phyloP scores from a whole-genome alignment of 2,329 filamentous ascomycete genomes.

The Neospermospora avenae region DNA sequence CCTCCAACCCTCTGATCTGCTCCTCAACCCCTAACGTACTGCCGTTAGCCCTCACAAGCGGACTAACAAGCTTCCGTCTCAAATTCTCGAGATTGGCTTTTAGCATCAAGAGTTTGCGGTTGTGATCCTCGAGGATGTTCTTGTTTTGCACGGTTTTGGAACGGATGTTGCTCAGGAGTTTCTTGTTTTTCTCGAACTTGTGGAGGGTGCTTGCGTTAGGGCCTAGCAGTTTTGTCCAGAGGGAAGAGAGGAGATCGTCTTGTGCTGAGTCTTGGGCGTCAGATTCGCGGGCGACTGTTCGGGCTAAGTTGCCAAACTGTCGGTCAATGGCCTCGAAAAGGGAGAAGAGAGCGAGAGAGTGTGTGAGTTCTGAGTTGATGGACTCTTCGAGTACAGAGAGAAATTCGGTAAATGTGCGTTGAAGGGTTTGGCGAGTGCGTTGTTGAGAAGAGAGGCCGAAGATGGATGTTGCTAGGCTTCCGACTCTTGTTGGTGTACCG shows the following conservation, averaged over 20 bases:
- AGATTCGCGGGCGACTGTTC: slow-evolving; percentile 79
- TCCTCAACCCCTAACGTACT: slow-evolving; percentile 75
- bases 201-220: slow-evolving; percentile 69
- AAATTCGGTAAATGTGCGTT: slow-evolving; percentile 85
- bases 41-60: slow-evolving; percentile 68
- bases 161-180: slow-evolving; percentile 73
- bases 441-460: slow-evolving; percentile 81
- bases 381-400: slow-evolving; percentile 83
- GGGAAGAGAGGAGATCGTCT: slow-evolving; percentile 73
- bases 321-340: slow-evolving; percentile 91
- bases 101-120: slow-evolving; percentile 75
- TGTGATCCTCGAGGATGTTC: slow-evolving; percentile 79
- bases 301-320: slow-evolving; percentile 84
- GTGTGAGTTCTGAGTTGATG: slow-evolving; percentile 78
- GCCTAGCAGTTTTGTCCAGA: slow-evolving; percentile 85
- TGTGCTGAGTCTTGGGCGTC: slow-evolving; percentile 77
- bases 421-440: slow-evolving; percentile 74
- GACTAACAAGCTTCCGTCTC: slow-evolving; percentile 77
- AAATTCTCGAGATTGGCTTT: slow-evolving; percentile 86
- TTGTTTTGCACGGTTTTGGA: slow-evolving; percentile 86
- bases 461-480: slow-evolving; percentile 64
- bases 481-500: slow-evolving; percentile 64
- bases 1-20: slow-evolving; percentile 79
- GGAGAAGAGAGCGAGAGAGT: slow-evolving; percentile 75
- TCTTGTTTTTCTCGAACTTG: slow-evolving; percentile 89